These are phyloP conservation scores for Cadophora sp. DNA, from an alignment of 2,329 filamentous ascomycete species.

Conservation along the genomic window DNA sequence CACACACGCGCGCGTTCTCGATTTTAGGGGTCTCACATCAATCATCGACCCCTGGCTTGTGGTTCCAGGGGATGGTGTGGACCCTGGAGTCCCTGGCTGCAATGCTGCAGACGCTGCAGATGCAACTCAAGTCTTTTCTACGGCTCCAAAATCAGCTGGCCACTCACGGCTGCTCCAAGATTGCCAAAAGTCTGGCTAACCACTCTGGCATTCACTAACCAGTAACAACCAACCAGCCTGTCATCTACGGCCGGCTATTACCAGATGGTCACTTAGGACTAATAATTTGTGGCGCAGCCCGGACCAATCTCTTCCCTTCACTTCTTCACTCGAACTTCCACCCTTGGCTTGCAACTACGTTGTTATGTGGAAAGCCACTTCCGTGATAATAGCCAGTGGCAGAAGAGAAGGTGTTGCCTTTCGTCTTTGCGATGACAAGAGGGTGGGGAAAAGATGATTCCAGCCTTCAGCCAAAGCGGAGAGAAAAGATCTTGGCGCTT, in stretches of 20 bases:
- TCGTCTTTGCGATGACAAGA: not conserved
- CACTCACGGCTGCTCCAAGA: conserved; percentile 1
- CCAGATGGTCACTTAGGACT: not conserved
- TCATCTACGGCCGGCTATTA: not conserved
- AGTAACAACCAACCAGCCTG: not conserved
- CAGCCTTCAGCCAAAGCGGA: not conserved
- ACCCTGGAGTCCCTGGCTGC: conserved; percentile 9
- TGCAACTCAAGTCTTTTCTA: not conserved
- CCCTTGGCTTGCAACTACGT: not conserved
- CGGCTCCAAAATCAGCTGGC: not conserved
- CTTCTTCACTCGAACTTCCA: not conserved
- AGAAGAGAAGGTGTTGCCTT: not conserved
- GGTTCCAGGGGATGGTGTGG: conserved; percentile 1
- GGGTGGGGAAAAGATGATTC: not conserved
- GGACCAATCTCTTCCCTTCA: not conserved
- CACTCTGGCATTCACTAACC: not conserved
- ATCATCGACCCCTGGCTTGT: not conserved
- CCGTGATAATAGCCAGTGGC: not conserved
- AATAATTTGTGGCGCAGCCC: conserved; percentile 6
- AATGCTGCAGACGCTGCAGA: conserved; percentile 2
- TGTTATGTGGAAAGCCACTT: not conserved
- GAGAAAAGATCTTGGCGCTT: not conserved
- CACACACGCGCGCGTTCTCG: conserved; percentile 2
- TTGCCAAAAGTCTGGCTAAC: not conserved
- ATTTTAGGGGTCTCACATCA: conserved; percentile 14